Conservation (phyloP, 179 eudicot genomes). For the Corrigiola litoralis region DNA sequence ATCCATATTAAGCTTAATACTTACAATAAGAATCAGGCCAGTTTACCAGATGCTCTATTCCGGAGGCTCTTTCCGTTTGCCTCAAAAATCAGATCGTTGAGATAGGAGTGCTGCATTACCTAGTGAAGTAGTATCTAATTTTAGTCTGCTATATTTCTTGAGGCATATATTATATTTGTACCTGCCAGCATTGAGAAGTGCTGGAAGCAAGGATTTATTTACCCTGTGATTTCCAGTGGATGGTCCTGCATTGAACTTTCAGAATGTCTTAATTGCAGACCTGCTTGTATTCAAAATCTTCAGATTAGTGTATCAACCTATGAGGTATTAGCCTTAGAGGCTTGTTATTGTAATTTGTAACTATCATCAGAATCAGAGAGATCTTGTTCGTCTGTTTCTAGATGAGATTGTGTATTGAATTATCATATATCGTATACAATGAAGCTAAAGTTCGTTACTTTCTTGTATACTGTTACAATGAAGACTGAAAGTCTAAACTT, state of each 20-base stretch:
- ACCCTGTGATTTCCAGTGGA: neutral
- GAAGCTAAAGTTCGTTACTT: too few species aligned
- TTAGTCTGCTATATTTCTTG: neutral
- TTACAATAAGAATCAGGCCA: slow-evolving; percentile 55
- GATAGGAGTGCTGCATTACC: neutral
- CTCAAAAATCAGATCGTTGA: slow-evolving; percentile 31
- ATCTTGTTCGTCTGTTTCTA: neutral
- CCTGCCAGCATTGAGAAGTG: neutral
- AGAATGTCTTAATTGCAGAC: neutral
- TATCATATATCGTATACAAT: too few species aligned
- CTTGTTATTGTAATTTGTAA: slow-evolving; percentile 3
- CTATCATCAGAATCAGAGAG: neutral
- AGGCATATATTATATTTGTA: neutral
- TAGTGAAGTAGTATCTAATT: neutral
- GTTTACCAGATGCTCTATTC: slow-evolving; percentile 70
- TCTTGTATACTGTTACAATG: too few species aligned
- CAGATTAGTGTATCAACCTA: neutral
- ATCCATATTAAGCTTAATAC: slow-evolving; percentile 42
- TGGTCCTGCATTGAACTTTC: neutral
- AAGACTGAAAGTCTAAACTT: too few species aligned
- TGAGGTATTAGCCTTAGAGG: neutral
- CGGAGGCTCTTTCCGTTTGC: slow-evolving; percentile 58
- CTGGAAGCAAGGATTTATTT: neutral
- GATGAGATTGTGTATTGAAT: neutral
- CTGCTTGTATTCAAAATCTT: neutral